A percentile compares a stretch with the other conserved stretches of the same genome.
Conservation (phyloP, 805 yeast genomes). For the Candida gorgasii region DNA sequence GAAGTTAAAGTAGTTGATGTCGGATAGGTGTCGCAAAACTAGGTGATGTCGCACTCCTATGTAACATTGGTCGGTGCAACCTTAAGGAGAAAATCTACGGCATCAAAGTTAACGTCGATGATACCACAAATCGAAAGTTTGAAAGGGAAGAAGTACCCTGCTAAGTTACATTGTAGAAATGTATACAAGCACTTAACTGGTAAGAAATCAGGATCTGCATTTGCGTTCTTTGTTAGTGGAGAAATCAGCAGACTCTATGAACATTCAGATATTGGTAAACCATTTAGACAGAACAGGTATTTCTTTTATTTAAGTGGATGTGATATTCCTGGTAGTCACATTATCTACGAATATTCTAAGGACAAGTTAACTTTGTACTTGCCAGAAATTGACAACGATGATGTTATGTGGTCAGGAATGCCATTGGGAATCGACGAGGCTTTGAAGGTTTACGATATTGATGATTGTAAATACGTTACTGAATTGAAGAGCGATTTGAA, state of each 20-base stretch:
- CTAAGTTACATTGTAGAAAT: slow-evolving; percentile 68
- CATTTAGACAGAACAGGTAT: slow-evolving; percentile 87
- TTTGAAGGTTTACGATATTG: slow-evolving; percentile 67
- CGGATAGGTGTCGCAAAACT: too few species aligned
- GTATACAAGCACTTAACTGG: slow-evolving; percentile 44
- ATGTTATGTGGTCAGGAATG: slow-evolving; percentile 94
- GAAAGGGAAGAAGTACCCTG: slow-evolving; percentile 67
- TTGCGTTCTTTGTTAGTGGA: slow-evolving; percentile 59
- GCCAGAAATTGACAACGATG: slow-evolving; percentile 84
- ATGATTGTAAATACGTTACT: slow-evolving; percentile 67
- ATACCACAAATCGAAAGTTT: slow-evolving; percentile 10
- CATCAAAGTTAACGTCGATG: not conserved
- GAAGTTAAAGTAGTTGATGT: too few species aligned
- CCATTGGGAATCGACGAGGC: slow-evolving; percentile 76
- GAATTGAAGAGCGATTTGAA: slow-evolving; percentile 44
- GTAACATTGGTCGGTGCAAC: too few species aligned
- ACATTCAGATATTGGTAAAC: slow-evolving; percentile 76
- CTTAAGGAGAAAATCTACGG: too few species aligned
- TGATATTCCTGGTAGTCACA: slow-evolving; percentile 73
- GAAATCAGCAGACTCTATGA: slow-evolving; percentile 59
- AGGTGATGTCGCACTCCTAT: too few species aligned
- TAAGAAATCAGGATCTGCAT: slow-evolving; percentile 22
- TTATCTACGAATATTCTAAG: slow-evolving; percentile 53
- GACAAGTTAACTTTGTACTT: slow-evolving; percentile 71
- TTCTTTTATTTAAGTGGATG: slow-evolving; percentile 86